These are phyloP conservation scores for Cyberlindnera americana DNA, from an alignment of 805 yeast species.

Conservation along the genomic window DNA sequence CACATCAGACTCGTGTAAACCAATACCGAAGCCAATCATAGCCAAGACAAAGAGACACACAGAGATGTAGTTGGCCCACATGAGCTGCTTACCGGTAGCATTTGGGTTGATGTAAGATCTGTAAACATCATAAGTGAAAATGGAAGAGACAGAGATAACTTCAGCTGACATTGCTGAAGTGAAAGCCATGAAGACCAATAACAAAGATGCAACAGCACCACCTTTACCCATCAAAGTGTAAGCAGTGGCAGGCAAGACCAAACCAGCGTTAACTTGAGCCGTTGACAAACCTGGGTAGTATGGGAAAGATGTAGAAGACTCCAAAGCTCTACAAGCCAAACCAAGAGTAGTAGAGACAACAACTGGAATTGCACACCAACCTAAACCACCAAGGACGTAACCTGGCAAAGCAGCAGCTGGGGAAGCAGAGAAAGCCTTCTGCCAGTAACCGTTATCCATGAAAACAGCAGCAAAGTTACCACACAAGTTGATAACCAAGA, in stretches of 20 bases:
- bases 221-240: slow-evolving; percentile 80
- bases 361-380: slow-evolving; percentile 91
- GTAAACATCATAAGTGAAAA: slow-evolving; percentile 83
- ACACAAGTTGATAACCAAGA: slow-evolving; percentile 81
- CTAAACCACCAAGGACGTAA: slow-evolving; percentile 80
- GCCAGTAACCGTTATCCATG: slow-evolving; percentile 84
- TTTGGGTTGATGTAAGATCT: slow-evolving; percentile 74
- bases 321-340: slow-evolving; percentile 73
- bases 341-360: slow-evolving; percentile 83
- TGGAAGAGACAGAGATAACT: slow-evolving; percentile 81
- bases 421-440: slow-evolving; percentile 81
- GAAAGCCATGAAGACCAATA: slow-evolving; percentile 86
- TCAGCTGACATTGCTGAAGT: slow-evolving; percentile 93
- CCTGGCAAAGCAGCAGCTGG: slow-evolving; percentile 87
- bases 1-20: slow-evolving; percentile 75
- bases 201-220: slow-evolving; percentile 80
- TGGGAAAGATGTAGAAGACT: slow-evolving; percentile 69
- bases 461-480: slow-evolving; percentile 91
- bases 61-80: slow-evolving; percentile 33
- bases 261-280: slow-evolving; percentile 76
- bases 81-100: slow-evolving; percentile 72
- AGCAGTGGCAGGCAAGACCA: slow-evolving; percentile 67
- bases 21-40: slow-evolving; percentile 83
- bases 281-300: slow-evolving; percentile 69
- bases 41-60: slow-evolving; percentile 40